Base-by-base conservation (phyloP, 176 grass and related monocot genomes). In the Aegilops tauschii region DNA sequence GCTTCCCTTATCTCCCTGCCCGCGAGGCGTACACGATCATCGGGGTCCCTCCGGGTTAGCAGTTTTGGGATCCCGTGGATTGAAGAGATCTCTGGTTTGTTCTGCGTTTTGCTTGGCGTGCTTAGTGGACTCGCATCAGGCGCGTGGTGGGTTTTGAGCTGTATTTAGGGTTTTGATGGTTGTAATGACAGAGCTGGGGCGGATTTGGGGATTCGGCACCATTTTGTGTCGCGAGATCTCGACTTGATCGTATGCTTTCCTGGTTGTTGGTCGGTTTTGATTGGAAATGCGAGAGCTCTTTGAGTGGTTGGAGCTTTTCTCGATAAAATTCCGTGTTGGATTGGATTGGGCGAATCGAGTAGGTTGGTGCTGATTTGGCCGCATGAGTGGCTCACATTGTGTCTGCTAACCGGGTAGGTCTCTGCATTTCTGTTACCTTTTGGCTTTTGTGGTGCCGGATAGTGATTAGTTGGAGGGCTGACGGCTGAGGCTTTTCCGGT, bases 201-300 rank as follows among this genome's bases (percentile, higher is more conserved):
- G 73, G 56, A 40, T 65, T 40, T 35, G 68, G 20, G 81, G 45
- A 74, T 84, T 78, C 0, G 29, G 59, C 37, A 20, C 49, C 12
- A 5, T 78, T 61, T 47, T 23, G 12, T 63, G 4, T 27, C 74
- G 61, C 50, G 30, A 77, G 85, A 85, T 91, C 77, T 85, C 85
- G 69, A 16, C 62, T 37, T 37, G 40, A 36, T 65, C 56, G 61
- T 56, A 25, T 54, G 52, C 56, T 77, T 9, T 29, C 13, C 6
- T 28, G 4, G 12, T 9, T 35, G 11, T 37, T 23, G 40, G 40
- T 42, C 6, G 5, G 8, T 86, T 82, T 50, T 78, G 70, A 32
- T 85, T 27, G 14, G 50, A 36, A 59, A 69, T 29, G 40, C 28
- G 9, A 10, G 59, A 14, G n/a, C 20, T 69, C 59, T 62, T 61